phyloP scores from a whole-genome alignment of 2,329 filamentous ascomycete species.

The Botrytis fabae region DNA sequence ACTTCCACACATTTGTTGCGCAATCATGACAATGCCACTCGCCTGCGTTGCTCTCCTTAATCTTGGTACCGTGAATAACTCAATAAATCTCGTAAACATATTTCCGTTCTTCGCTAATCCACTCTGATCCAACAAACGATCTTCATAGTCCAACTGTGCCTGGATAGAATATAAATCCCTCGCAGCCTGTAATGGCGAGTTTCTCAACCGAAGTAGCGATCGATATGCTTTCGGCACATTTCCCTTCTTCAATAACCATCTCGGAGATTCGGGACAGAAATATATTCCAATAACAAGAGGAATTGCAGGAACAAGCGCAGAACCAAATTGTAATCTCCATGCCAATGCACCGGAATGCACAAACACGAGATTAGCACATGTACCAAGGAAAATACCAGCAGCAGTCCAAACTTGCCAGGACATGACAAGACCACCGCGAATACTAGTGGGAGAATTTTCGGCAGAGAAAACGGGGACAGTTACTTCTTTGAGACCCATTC shows the following conservation, averaged over 20 bases:
- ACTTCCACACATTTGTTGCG: constrained; percentile 43
- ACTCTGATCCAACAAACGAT: constrained; percentile 44
- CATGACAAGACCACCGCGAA: constrained; percentile 59
- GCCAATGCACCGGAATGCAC: constrained; percentile 57
- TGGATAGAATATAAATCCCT: constrained; percentile 64
- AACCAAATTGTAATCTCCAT: constrained; percentile 65
- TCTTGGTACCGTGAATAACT: constrained; percentile 69
- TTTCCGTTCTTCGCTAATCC: constrained; percentile 41
- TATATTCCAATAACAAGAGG: constrained; percentile 58
- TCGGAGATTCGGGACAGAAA: constrained; percentile 64
- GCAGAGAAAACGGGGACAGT: constrained; percentile 54
- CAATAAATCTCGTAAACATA: constrained; percentile 58
- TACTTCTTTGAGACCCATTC: constrained; percentile 60
- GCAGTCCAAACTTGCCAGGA: constrained; percentile 54
- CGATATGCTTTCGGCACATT: constrained; percentile 55
- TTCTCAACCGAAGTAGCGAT: constrained; percentile 58
- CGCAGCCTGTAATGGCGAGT: constrained; percentile 59
- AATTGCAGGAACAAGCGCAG: constrained; percentile 64
- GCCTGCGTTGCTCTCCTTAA: constrained; percentile 72
- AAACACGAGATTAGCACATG: constrained; percentile 63
- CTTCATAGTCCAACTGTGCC: constrained; percentile 51
- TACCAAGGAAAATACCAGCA: constrained; percentile 67
- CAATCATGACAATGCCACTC: constrained; percentile 66
- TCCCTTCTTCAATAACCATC: constrained; percentile 66
- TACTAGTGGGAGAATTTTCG: constrained; percentile 54